These are phyloP conservation scores for Globisporangium mamillatum DNA, from an alignment of 352 stramenopile species.

Conservation along the genomic window DNA sequence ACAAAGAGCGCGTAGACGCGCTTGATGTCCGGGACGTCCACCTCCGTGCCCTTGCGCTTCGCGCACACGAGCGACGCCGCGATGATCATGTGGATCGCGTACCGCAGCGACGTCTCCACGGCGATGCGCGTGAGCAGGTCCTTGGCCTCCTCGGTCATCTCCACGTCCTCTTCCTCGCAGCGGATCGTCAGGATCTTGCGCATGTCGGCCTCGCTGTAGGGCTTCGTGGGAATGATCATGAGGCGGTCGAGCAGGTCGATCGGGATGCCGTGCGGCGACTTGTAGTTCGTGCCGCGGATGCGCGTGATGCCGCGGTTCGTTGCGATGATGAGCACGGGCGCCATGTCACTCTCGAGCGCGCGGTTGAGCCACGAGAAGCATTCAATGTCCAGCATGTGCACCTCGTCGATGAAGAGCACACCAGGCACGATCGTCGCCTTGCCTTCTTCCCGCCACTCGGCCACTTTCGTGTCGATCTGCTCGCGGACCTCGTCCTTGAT, in stretches of 20 bases:
- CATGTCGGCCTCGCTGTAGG: conserved; percentile 96
- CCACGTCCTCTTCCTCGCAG: conserved; percentile 98
- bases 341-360: conserved; percentile 96
- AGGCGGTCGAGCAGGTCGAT: conserved; percentile 98
- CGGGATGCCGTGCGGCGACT: conserved; percentile 97
- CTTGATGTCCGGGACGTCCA: conserved; percentile 92
- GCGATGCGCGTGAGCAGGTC: conserved; percentile 98
- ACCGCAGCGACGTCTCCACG: conserved; percentile 97
- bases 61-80: conserved; percentile 92
- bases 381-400: conserved; percentile 99
- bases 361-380: conserved; percentile 99
- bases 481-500: conserved; percentile 99
- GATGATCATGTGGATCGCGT: conserved; percentile 99
- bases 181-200: conserved; percentile 96
- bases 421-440: conserved; percentile 98
- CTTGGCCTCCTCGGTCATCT: conserved; percentile 96
- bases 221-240: conserved; percentile 98
- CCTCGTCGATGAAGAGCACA: conserved; percentile 99
- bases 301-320: conserved; percentile 99
- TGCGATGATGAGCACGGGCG: conserved; percentile 98
- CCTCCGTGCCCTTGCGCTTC: conserved; percentile 91
- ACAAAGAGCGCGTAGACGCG: conserved; percentile 97
- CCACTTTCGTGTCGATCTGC: conserved; percentile 98
- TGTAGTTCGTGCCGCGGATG: conserved; percentile 99
- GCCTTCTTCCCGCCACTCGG: conserved; percentile 94